Evolutionary conservation across 495 filamentous ascomycete genomes (phyloP).

Genomic region (Penicillium roqueforti): DNA sequence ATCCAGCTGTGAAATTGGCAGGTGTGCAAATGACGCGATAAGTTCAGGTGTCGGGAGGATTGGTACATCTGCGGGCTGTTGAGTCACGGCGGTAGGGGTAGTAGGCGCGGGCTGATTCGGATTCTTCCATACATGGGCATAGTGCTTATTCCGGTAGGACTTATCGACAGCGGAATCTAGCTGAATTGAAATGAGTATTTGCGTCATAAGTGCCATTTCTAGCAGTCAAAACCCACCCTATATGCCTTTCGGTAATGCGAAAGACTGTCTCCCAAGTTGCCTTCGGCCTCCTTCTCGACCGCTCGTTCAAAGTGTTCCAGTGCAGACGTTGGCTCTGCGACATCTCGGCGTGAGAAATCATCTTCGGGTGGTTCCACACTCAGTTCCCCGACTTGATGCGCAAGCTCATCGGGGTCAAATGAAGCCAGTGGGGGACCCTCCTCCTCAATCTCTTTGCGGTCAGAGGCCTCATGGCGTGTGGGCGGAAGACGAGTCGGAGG

Average conservation of each 20-base stretch:
- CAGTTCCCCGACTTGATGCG: conserved; percentile 36
- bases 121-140: conserved; percentile 57
- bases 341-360: conserved; percentile 25
- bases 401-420: conserved; percentile 38
- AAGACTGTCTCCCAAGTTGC: conserved; percentile 85
- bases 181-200: conserved; percentile 38
- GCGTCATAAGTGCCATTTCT: neutral
- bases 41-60: conserved; percentile 62
- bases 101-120: conserved; percentile 51
- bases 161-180: conserved; percentile 81
- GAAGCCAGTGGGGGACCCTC: conserved; percentile 36
- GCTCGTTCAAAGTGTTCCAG: conserved; percentile 92
- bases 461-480: conserved; percentile 30
- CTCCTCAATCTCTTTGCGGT: conserved; percentile 39
- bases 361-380: conserved; percentile 28
- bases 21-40: conserved; percentile 65
- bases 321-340: conserved; percentile 65
- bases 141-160: conserved; percentile 86
- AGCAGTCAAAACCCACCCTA: conserved; percentile 48
- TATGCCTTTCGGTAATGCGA: conserved; percentile 87
- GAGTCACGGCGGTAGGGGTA: conserved; percentile 51
- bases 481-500: conserved; percentile 30
- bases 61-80: conserved; percentile 36
- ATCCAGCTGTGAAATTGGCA: conserved; percentile 58
- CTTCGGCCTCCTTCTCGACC: conserved; percentile 79